Percentiles rank a stretch among this genome's conserved stretches.
These are phyloP conservation scores for Laguncularia racemosa DNA, from an alignment of 345 rosid species.

Conservation along the genomic window DNA sequence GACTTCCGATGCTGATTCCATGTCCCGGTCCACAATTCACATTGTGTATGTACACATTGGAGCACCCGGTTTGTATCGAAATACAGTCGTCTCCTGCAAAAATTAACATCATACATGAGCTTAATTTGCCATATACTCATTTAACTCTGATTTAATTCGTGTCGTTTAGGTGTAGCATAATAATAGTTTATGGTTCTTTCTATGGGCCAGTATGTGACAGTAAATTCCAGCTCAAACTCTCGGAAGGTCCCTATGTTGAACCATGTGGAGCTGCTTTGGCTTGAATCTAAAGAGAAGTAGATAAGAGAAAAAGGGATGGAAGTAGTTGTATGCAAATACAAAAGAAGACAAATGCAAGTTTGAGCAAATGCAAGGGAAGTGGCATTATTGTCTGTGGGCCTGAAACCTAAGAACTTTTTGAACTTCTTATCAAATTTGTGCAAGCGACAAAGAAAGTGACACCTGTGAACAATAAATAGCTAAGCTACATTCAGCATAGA, in stretches of 20 bases:
- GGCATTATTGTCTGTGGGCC: slow-evolving; percentile 17
- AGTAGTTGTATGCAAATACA: background rate
- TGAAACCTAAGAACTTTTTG: slow-evolving; percentile 15
- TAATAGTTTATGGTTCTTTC: too few species aligned
- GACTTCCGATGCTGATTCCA: slow-evolving; percentile 93
- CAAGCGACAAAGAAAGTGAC: too few species aligned
- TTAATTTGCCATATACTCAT: slow-evolving; percentile 4
- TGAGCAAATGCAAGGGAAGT: slow-evolving; percentile 10
- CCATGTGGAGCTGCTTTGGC: too few species aligned
- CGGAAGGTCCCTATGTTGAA: too few species aligned
- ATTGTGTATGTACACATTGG: slow-evolving; percentile 72
- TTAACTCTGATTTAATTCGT: background rate
- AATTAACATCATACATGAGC: slow-evolving; percentile 14
- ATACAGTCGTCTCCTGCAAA: slow-evolving; percentile 89
- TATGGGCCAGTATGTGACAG: too few species aligned
- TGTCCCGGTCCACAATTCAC: slow-evolving; percentile 97
- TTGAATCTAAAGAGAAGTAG: too few species aligned
- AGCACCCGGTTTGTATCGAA: slow-evolving; percentile 89
- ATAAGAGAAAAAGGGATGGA: too few species aligned
- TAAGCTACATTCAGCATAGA: background rate
- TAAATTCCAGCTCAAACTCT: too few species aligned
- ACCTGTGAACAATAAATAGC: slow-evolving; percentile 5
- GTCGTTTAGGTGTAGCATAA: too few species aligned
- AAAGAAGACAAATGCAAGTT: slow-evolving; percentile 21
- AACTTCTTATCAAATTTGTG: background rate